Conservation (phyloP, 257 asterid genomes). For the Sherardia arvensis region DNA sequence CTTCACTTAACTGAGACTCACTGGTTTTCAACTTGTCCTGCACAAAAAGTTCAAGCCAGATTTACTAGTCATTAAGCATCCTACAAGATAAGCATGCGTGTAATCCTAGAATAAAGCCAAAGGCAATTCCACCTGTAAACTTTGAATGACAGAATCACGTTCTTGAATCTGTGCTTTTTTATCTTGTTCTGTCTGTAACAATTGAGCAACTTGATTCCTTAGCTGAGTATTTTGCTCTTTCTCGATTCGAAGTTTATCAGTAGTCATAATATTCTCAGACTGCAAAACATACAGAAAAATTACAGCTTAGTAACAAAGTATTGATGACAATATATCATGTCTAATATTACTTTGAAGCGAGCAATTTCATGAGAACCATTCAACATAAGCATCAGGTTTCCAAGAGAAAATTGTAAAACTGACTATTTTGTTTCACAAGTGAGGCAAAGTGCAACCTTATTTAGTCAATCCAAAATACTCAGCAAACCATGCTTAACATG, state of each 20-base stretch:
- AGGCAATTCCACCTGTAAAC: slow-evolving; percentile 56
- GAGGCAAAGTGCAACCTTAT: too few relatives aligned
- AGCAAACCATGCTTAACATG: background rate
- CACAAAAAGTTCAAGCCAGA: slow-evolving; percentile 6
- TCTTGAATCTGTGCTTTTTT: slow-evolving; percentile 68
- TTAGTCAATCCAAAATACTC: background rate
- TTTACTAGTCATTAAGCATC: background rate
- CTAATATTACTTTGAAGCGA: background rate
- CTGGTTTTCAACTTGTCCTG: slow-evolving; percentile 65
- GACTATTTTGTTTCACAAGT: too few relatives aligned
- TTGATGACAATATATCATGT: background rate
- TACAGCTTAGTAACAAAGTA: slow-evolving; percentile 11
- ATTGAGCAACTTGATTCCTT: slow-evolving; percentile 67
- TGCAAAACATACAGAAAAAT: slow-evolving; percentile 31
- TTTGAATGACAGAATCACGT: slow-evolving; percentile 67
- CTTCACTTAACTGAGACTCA: slow-evolving; percentile 68
- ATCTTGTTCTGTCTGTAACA: slow-evolving; percentile 71
- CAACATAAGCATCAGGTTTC: background rate
- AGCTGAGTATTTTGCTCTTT: slow-evolving; percentile 78
- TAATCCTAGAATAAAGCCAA: background rate
- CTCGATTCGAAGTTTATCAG: slow-evolving; percentile 68
- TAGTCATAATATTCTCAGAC: slow-evolving; percentile 72
- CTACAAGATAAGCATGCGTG: background rate
- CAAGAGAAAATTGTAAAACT: background rate
- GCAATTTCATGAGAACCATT: background rate